Percentiles rank a stretch among this genome's conserved stretches.
Evolutionary conservation across 371 early-diverging fungal genomes (phyloP).

Genomic region (Saksenaea vasiformis): DNA sequence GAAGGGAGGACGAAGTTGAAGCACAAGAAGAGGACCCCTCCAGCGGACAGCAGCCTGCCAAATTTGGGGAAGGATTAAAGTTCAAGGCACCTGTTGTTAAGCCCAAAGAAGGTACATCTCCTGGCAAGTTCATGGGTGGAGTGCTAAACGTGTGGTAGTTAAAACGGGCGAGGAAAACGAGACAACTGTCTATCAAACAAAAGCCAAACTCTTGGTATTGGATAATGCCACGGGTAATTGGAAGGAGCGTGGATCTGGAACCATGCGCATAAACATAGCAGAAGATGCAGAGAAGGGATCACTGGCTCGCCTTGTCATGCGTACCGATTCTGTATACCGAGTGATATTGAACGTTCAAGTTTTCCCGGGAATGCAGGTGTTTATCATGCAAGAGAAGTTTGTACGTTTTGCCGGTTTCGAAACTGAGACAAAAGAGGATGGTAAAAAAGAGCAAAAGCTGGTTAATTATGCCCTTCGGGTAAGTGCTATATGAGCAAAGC

Average conservation of each 20-base stretch:
- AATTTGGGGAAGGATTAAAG: slow-evolving; percentile 31
- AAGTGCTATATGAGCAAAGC: not conserved
- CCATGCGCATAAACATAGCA: slow-evolving; percentile 41
- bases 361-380: slow-evolving; percentile 56
- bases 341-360: slow-evolving; percentile 60
- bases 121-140: not conserved
- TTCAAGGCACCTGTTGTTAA: slow-evolving; percentile 31
- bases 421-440: slow-evolving; percentile 24
- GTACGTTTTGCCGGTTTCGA: slow-evolving; percentile 59
- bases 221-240: slow-evolving; percentile 32
- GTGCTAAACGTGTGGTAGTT: slow-evolving; percentile 18
- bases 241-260: slow-evolving; percentile 56
- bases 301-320: slow-evolving; percentile 60
- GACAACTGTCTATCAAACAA: slow-evolving; percentile 42
- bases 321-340: slow-evolving; percentile 60
- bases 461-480: slow-evolving; percentile 52
- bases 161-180: slow-evolving; percentile 58
- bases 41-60: slow-evolving; percentile 4
- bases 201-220: slow-evolving; percentile 48
- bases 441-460: slow-evolving; percentile 30
- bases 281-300: slow-evolving; percentile 16
- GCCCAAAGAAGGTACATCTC: slow-evolving; percentile 23
- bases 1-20: not conserved
- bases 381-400: slow-evolving; percentile 58
- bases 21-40: not conserved